phyloP scores from a whole-genome alignment of 2,329 filamentous ascomycete genomes.

The Hawksworthiomyces lignivorus region DNA sequence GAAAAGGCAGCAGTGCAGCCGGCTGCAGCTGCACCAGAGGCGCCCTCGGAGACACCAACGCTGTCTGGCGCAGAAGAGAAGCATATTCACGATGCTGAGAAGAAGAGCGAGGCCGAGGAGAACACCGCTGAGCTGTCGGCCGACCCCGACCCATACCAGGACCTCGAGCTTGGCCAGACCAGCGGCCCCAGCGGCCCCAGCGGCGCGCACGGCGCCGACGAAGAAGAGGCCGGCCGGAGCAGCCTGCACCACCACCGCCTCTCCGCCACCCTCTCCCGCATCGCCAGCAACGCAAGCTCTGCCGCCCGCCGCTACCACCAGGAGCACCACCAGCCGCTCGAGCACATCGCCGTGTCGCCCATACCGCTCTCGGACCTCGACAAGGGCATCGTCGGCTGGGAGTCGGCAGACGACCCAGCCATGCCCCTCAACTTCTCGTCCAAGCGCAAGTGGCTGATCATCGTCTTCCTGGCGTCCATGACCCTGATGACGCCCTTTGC shows the following conservation, averaged over 20 bases:
- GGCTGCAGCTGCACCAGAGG: too few species aligned
- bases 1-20: background rate
- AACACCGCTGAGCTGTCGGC: too few species aligned
- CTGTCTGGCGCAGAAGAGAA: too few species aligned
- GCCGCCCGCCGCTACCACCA: background rate
- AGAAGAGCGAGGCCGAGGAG: too few species aligned
- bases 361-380: conserved; percentile 45
- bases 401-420: conserved; percentile 46
- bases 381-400: conserved; percentile 52
- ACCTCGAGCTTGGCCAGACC: background rate
- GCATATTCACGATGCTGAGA: too few species aligned
- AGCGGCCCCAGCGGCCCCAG: background rate
- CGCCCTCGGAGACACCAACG: too few species aligned
- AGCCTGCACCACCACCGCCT: conserved; percentile 1
- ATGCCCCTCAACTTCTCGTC: conserved; percentile 52
- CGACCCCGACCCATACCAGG: conserved; percentile 1
- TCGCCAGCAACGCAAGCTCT: conserved; percentile 13
- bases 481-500: conserved; percentile 60
- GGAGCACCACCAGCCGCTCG: background rate
- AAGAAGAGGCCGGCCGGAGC: background rate
- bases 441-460: conserved; percentile 50
- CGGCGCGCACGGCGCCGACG: background rate
- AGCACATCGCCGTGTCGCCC: background rate
- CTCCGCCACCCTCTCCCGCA: conserved; percentile 11
- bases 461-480: conserved; percentile 48